Percentiles rank a stretch among this genome's conserved stretches.
Conservation (phyloP, 495 filamentous ascomycete species). For the Daldinia childiae region DNA sequence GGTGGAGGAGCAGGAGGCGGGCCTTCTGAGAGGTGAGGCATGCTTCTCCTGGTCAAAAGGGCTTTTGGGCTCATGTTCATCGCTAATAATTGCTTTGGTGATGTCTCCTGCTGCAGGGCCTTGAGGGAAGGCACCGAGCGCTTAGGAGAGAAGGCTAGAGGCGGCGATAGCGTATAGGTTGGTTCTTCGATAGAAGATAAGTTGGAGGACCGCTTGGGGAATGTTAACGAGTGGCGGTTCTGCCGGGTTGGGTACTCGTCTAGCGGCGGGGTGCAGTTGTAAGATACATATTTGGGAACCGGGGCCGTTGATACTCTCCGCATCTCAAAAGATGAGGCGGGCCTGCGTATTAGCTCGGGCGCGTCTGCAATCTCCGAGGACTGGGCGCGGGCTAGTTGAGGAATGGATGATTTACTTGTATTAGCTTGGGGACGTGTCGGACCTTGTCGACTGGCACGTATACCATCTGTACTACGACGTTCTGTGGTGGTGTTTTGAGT, state of each 20-base stretch:
- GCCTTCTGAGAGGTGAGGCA: conserved; percentile 66
- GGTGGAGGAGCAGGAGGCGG: conserved; percentile 72
- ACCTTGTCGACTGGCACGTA: conserved; percentile 11
- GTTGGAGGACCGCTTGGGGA: conserved; percentile 18
- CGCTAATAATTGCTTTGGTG: conserved; percentile 46
- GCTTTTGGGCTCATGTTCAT: conserved; percentile 44
- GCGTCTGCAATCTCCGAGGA: neutral
- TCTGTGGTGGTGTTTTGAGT: neutral
- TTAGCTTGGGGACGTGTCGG: neutral
- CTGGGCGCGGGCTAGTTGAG: neutral
- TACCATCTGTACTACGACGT: neutral
- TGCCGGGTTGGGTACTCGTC: conserved; percentile 26
- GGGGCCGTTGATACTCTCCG: conserved; percentile 26
- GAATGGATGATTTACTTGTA: conserved; percentile 10
- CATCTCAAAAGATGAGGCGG: conserved; percentile 43
- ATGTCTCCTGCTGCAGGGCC: conserved; percentile 37
- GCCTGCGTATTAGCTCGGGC: conserved; percentile 32
- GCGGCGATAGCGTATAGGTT: conserved; percentile 11
- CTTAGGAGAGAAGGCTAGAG: conserved; percentile 35
- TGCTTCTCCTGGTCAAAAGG: conserved; percentile 60
- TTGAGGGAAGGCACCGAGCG: conserved; percentile 44
- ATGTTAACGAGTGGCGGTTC: conserved; percentile 25
- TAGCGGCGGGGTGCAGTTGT: conserved; percentile 21
- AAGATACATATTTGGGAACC: conserved; percentile 13
- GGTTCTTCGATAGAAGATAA: conserved; percentile 29